These are phyloP conservation scores for Loxodes magnus DNA, from an alignment of 73 alveolate genomes.

Conservation along the genomic window DNA sequence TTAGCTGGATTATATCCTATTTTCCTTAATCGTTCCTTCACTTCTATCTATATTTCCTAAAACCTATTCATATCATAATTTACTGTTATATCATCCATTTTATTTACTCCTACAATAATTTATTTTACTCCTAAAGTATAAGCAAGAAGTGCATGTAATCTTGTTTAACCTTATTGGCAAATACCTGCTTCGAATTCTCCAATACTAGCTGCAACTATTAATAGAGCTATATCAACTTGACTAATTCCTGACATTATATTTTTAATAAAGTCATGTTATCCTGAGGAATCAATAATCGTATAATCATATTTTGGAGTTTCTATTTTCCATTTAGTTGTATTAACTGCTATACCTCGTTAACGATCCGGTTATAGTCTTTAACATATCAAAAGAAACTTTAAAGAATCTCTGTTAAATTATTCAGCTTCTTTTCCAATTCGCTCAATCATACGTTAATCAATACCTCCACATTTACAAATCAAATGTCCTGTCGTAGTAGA, in stretches of 20 bases:
- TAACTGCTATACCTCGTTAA: constrained; percentile 44
- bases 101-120: constrained; percentile 54
- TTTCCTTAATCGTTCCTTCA: constrained; percentile 49
- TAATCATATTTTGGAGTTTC: constrained; percentile 30
- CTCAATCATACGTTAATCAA: constrained; percentile 27
- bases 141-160: constrained; percentile 68
- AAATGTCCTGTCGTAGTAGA: constrained; percentile 58
- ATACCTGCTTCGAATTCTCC: constrained; percentile 50
- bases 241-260: constrained; percentile 37
- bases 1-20: constrained; percentile 38
- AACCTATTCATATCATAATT: constrained; percentile 40
- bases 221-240: constrained; percentile 57
- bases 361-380: constrained; percentile 50
- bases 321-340: constrained; percentile 19
- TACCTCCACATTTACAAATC: constrained; percentile 28
- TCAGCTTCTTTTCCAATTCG: constrained; percentile 40
- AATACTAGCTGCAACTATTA: constrained; percentile 53
- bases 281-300: constrained; percentile 66
- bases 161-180: constrained; percentile 26
- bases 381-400: constrained; percentile 44
- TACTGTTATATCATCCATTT: constrained; percentile 59
- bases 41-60: constrained; percentile 33
- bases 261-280: constrained; percentile 29
- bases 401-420: constrained; percentile 18
- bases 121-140: constrained; percentile 72